phyloP scores from a whole-genome alignment of 148 eudicot genomes.

The Silene latifolia region DNA sequence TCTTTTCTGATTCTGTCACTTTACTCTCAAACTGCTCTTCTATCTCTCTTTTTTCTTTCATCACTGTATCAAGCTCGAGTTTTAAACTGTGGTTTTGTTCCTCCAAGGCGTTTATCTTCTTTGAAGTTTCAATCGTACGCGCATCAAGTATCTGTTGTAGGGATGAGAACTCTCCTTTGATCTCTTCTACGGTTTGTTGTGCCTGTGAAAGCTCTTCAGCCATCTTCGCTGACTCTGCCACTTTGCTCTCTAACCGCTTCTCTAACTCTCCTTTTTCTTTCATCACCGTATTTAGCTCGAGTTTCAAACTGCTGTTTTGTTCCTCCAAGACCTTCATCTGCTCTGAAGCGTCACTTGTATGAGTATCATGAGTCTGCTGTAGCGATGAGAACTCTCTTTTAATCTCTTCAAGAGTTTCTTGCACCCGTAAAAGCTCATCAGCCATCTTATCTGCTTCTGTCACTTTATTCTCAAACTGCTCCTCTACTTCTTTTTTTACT shows the following conservation, averaged over 20 bases:
- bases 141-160: conserved; percentile 34
- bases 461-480: conserved; percentile 26
- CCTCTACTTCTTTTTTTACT: conserved; percentile 41
- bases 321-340: conserved; percentile 33
- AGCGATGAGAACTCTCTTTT: conserved; percentile 26
- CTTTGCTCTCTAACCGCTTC: conserved; percentile 27
- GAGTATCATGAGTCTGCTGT: conserved; percentile 34
- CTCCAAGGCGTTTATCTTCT: conserved; percentile 31
- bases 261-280: conserved; percentile 38
- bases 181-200: not conserved
- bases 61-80: conserved; percentile 24
- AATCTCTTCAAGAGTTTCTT: conserved; percentile 37
- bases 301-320: conserved; percentile 29
- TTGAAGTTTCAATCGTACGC: conserved; percentile 30
- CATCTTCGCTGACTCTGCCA: conserved; percentile 22
- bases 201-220: conserved; percentile 23
- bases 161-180: conserved; percentile 26
- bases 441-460: conserved; percentile 33
- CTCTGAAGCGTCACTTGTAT: conserved; percentile 30
- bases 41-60: not conserved
- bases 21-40: not conserved
- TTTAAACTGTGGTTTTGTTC: conserved; percentile 31
- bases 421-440: conserved; percentile 30
- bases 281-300: conserved; percentile 36
- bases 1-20: not conserved